Evolutionary conservation across 352 stramenopile genomes (phyloP), one percentile per base, ranked within the genome.

Genomic region (Globisporangium spiculum): DNA sequence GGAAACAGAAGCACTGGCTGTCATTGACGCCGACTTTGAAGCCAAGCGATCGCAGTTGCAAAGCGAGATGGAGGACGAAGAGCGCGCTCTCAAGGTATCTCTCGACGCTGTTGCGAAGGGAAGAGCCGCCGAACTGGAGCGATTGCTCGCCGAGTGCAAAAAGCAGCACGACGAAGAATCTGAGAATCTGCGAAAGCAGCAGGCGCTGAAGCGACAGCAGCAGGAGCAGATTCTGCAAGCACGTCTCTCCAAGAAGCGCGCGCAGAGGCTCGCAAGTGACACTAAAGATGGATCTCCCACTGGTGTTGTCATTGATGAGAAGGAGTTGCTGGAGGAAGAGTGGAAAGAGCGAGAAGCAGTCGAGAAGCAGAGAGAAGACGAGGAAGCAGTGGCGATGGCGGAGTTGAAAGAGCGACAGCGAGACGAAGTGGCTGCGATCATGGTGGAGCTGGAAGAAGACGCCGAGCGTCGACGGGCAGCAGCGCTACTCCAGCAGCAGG

Each of bases 171-270:
- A 74, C 12, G 57, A 59, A 2, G 76, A 87, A 32, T 66, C 72
- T 2, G 56, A 54, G 10, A 74, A 61, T 10, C 56, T 87, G 27
- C 60, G 78, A 46, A 60, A 81, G 55, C 48, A 67, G 30, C 66
- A 84, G 27, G 60, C 69, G 22, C 71, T 78, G 3, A 72, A 79
- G 56, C 75, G 75, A 34, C 60, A 70, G 14, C 72, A 71, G 3
- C 76, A 85, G 50, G 81, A 88, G 66, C 62, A 79, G 20, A 70
- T 67, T 64, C 53, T 88, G 8, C 76, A 80, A 56, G 71, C 80
- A 52, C 74, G 76, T 9, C 62, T 88, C 14, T 57, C 63, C 7
- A 74, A 78, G 32, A 86, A 79, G 22, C 60, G 71, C 6, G 61
- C 70, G 9, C 66, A 63, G n/a, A 63, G 46, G 44, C 55, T 66